Evolutionary conservation across 768 basidiomycete genomes (phyloP), one percentile per base, ranked within the genome.

Genomic region (Podaxis sp.): DNA sequence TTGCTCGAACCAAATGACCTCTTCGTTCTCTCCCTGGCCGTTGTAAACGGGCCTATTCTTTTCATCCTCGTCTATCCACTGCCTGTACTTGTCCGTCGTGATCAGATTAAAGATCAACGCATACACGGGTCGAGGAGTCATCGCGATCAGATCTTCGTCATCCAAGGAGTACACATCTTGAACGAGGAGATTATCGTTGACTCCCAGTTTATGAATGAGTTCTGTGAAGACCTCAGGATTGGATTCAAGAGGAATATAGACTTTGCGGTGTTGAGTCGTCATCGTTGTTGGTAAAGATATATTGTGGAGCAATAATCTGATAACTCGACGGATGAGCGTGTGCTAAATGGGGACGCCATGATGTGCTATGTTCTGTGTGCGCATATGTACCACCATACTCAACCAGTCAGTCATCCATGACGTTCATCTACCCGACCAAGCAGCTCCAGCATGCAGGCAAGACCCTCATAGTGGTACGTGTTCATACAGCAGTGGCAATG

Each of bases 391-490:
- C 7, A 19, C 44, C 36, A 19, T 17, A n/a, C 30, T 30, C 28
- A 30, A 33, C 30, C 8, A 0, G 33, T 33, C 33, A 33, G 22
- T 33, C 36, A 42, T 42, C 55, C 39, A 76, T 78, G 76, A 56
- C 71, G n/a, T 79, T 83, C 67, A 68, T 77, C 64, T 69, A 75
- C 52, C 71, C 77, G 7, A 68, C 71, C 2, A 39, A 64, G 17
- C 53, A 68, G 15, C 30, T 75, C 17, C 61, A 70, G 42, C 69
- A 79, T 38, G 53, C 70, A 49, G 77, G 78, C 36, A 83, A 82
- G 69, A 76, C 71, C 3, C 71, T 83, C 53, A 70, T 84, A 55
- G 73, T 82, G 57, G 83, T 83, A 66, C 58, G 80, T 56, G 59
- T 46, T 12, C 11, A 53, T 49, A 52, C 30, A 38, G 0, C 40